Percentiles rank a stretch among this genome's conserved stretches.
phyloP scores from a whole-genome alignment of 345 rosid species.

The Excoecaria agallocha region DNA sequence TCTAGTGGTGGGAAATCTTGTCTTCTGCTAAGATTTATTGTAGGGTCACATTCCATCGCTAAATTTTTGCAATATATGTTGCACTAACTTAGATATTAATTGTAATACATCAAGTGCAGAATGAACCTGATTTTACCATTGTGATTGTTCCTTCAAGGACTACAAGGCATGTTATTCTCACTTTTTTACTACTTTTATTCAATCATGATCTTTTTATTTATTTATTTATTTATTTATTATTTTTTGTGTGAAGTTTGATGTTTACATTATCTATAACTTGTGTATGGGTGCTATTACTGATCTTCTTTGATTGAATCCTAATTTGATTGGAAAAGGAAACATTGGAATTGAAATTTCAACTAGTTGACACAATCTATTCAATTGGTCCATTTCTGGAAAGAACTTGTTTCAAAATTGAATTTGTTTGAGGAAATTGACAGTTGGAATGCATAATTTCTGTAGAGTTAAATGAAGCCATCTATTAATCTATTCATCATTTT shows the following conservation, averaged over 20 bases:
- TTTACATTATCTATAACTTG: background rate
- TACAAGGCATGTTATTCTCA: conserved; percentile 26
- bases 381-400: too few species aligned
- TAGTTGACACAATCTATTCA: too few species aligned
- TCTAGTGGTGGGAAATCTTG: conserved; percentile 19
- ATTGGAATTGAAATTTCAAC: background rate
- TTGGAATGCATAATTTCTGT: too few species aligned
- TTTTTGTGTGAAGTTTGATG: background rate
- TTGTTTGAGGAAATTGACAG: too few species aligned
- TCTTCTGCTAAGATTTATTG: conserved; percentile 20
- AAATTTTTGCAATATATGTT: background rate
- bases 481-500: too few species aligned
- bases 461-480: too few species aligned
- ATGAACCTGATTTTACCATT: conserved; percentile 23
- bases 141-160: conserved; percentile 28
- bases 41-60: background rate
- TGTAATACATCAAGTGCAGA: conserved; percentile 19
- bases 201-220: too few species aligned
- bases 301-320: background rate
- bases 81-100: background rate
- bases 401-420: too few species aligned
- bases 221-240: too few species aligned
- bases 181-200: conserved; percentile 13
- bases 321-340: background rate
- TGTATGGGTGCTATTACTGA: background rate